Base-by-base conservation (phyloP, 2,329 filamentous ascomycete species). In the Berkeleyomyces basicola region DNA sequence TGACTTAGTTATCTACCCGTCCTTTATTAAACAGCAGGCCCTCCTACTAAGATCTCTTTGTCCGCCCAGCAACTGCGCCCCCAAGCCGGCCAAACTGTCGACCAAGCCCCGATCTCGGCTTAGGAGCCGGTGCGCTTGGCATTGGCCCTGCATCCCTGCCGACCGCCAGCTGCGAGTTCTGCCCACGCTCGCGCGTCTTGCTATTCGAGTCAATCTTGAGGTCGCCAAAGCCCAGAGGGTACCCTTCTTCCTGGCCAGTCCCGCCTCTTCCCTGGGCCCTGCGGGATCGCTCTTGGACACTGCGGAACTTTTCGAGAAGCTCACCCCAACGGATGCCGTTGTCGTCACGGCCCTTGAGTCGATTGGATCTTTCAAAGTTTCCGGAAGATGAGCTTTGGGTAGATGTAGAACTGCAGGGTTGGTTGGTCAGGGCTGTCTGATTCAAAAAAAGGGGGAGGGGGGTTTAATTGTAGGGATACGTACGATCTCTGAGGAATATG, bases 261-360 rank as follows among this genome's bases (percentile, higher is more conserved):
- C 78, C 72, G 59, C 77, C 78, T 61, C 81, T 73, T 64, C 84
- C 77, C 69, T 90, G 86, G 10, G 82, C 78, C 61, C 90, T 80
- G 62, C 90, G 82, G 4, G 91, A 87, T 65, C 83, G 84, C 68
- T 99, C 93, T 70, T 99, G 93, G 1, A 95, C 92, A 61, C 80
- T 83, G 67, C 88, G 88, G 74, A 99, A 99, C 70, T 96, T 96
- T 67, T 99, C 93, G 4, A 99, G 80, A 43, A 99, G 79, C 68
- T 99, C 93, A 2, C 82, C 83, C 93, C 93, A 99, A 62, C 87
- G 86, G 68, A 99, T 95, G 42, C 83, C 85, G 61, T 82, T 83
- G 62, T 96, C 91, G 67, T 95, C 89, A 62, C 91, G 81, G 58
- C 82, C 83, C 72, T 82, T 96, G 79, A 96, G 79, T 65, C 90